Base-by-base conservation (phyloP, 1,284 basidiomycete species). In the Heimioporus punctisporus region DNA sequence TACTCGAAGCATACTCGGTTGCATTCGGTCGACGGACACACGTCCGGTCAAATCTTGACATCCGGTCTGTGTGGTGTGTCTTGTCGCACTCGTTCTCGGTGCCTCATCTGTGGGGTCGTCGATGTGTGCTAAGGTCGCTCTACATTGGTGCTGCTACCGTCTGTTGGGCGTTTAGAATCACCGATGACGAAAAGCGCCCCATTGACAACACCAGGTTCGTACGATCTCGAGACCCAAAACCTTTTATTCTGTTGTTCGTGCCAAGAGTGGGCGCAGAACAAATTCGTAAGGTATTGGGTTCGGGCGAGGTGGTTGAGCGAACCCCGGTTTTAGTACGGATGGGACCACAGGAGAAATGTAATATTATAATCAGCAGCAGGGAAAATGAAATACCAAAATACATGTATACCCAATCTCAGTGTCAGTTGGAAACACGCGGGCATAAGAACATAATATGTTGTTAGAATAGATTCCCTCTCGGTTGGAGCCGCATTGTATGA, bases 1-100 rank as follows among this genome's bases (percentile, higher is more conserved):
- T 86, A 43, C 58, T 86, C 15, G 81, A 76, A 57, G 71, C 75
- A 4, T 85, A 76, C 59, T 74, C 79, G 21, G 88, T 85, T 58
- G 85, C 86, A 0, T 87, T 85, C 59, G 86, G 86, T 11, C 70
- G 85, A 34, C 72, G 80, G 40, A 78, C 85, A 0, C 87, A 84
- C 56, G 83, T 84, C 0, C 85, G 85, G 4, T 77, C 81, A 55
- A 76, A 84, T 63, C 78, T 87, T 24, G 85, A 85, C 4, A 74
- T 55, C 1, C 54, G 66, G 68, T 65, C 19, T 48, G 63, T 46
- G 9, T 15, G 19, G 19, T 10, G 14, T 34, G 31, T 15, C 9
- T 2, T 7, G 31, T 15, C 9, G 31, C n/a, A 34, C 7, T 34
- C 4, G 6, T 34, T 5, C 2, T 17, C 31, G 14, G 17, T 17